Evolutionary conservation across 768 basidiomycete genomes (phyloP).

Genomic region (Mycena vulgaris): DNA sequence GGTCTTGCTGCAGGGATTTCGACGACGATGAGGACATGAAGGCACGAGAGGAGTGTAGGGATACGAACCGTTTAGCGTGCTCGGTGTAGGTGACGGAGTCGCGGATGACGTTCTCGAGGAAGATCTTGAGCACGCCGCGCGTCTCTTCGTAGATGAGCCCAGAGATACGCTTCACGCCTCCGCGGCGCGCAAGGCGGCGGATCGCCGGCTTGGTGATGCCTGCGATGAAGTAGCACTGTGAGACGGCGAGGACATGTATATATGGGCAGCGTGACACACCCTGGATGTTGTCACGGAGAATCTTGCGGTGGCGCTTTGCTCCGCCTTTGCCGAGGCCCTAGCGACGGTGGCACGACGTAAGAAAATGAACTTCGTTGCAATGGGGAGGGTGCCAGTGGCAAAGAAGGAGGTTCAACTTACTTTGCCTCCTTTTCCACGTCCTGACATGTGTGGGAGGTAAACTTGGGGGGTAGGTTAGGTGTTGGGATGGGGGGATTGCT

Average conservation of each 20-base stretch:
- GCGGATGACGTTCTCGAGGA: too few relatives aligned
- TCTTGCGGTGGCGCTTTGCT: constrained; percentile 83
- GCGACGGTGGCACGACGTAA: not conserved
- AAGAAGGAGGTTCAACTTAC: constrained; percentile 48
- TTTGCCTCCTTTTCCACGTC: constrained; percentile 97
- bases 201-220: constrained; percentile 84
- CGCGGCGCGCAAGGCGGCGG: constrained; percentile 69
- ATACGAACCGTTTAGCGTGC: too few relatives aligned
- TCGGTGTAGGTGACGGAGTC: too few relatives aligned
- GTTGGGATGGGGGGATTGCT: constrained; percentile 29
- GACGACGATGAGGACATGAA: not conserved
- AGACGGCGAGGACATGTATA: not conserved
- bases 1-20: constrained; percentile 64
- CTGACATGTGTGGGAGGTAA: constrained; percentile 77
- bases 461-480: constrained; percentile 31
- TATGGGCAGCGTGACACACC: constrained; percentile 46
- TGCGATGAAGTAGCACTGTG: constrained; percentile 35
- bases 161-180: too few relatives aligned
- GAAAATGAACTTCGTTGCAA: not conserved
- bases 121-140: too few relatives aligned
- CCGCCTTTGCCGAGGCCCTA: constrained; percentile 84
- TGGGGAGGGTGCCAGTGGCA: not conserved
- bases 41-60: too few relatives aligned
- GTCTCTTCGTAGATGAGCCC: too few relatives aligned
- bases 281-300: constrained; percentile 77